These are phyloP conservation scores for Golubevia pallescens DNA, from an alignment of 1,284 basidiomycete genomes.

Conservation along the genomic window DNA sequence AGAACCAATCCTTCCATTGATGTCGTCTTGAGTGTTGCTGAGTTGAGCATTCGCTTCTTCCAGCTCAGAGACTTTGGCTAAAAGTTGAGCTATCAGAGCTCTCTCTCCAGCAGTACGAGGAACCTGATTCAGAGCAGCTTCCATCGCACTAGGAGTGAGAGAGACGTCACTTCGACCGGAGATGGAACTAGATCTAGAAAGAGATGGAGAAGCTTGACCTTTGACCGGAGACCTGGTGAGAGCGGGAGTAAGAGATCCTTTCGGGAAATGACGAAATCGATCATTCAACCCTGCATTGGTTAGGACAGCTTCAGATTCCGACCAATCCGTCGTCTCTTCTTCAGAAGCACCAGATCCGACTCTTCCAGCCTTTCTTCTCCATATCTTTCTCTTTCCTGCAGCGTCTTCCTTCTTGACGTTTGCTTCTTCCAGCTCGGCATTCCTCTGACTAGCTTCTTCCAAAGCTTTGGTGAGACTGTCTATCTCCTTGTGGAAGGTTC, in stretches of 20 bases:
- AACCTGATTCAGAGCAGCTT: not conserved
- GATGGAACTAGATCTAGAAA: not conserved
- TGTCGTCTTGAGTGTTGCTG: constrained; percentile 30
- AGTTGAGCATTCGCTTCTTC: constrained; percentile 46
- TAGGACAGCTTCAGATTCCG: not conserved
- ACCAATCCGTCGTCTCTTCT: constrained; percentile 4
- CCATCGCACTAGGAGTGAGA: not conserved
- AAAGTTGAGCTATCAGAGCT: constrained; percentile 34
- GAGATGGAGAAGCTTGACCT: not conserved
- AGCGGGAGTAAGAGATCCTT: not conserved
- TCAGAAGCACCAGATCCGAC: not conserved
- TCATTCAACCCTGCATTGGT: not conserved
- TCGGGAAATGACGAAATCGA: not conserved
- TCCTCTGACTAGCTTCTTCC: constrained; percentile 36
- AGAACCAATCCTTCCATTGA: constrained; percentile 37
- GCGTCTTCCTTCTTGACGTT: not conserved
- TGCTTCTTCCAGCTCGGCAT: constrained; percentile 35
- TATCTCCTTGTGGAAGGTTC: constrained; percentile 40
- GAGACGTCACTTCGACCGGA: not conserved
- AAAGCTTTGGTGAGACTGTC: constrained; percentile 43
- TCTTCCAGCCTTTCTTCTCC: constrained; percentile 6
- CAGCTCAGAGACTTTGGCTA: constrained; percentile 49
- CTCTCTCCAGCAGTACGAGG: constrained; percentile 18
- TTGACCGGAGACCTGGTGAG: not conserved
- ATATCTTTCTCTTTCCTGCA: constrained; percentile 1